Evolutionary conservation across 2,329 filamentous ascomycete species (phyloP), one percentile per base, ranked within the genome.

Genomic region (Trichophaea hybrida): DNA sequence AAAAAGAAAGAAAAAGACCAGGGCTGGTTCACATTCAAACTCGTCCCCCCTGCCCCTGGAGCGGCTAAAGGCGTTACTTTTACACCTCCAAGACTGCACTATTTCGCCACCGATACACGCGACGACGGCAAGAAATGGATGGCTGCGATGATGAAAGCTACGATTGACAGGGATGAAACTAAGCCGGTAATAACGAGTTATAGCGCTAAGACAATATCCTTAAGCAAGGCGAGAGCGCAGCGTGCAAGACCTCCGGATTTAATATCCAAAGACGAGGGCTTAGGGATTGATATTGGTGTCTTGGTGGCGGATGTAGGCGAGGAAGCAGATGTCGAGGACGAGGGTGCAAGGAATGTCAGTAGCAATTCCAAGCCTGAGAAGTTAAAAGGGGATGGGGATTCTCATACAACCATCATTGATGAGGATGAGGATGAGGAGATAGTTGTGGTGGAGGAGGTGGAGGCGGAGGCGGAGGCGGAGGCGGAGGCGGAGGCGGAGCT

Each of bases 141-240:
- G 93, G 93, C 89, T 4, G 93, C 93, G 5, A 75, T 98, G 55
- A 94, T 98, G 88, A 98, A 98, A 74, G 93, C 93, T 8, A 98
- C 93, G 1, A 98, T 98, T 68, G 91, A 97, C 70, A 85, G 91
- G 62, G 93, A 98, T 67, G 82, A 85, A 69, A 80, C 80, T 3
- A 80, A 85, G 62, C 81, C 85, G 7, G 84, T 95, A 61, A 89
- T 88, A 17, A 93, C 87, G 2, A 95, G 89, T 2, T 97, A 97
- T 73, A 91, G 95, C 70, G 90, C 96, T 71, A 93, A 94, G 76
- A 98, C 93, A 0, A 95, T 98, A 58, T 93, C 86, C 32, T 80
- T 98, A 5, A 80, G 84, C 58, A 95, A 95, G 74, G 93, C 93
- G 10, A 83, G 85, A 60, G 80, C 85, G 63, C 87, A 94, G 83